Percentiles rank a stretch among this genome's conserved stretches.
These are phyloP conservation scores for Chlamydomonas sp. DNA, from an alignment of 139 green algal species.

Conservation along the genomic window DNA sequence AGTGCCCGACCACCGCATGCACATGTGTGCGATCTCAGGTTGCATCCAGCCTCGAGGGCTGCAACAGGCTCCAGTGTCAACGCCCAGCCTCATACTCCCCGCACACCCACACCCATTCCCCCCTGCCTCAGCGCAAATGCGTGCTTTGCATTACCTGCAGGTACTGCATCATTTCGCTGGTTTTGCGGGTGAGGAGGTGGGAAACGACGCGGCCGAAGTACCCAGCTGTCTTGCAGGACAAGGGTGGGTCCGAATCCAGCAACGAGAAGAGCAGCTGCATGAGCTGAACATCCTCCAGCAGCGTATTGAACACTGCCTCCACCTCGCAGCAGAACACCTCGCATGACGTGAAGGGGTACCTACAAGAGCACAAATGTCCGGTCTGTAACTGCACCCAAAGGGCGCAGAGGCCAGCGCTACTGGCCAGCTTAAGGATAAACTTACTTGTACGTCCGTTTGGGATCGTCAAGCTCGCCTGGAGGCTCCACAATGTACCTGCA, in stretches of 20 bases:
- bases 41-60: no score
- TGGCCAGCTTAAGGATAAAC: background rate
- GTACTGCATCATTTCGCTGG: slow-evolving; percentile 77
- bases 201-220: slow-evolving; percentile 94
- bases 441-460: slow-evolving; percentile 83
- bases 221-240: slow-evolving; percentile 85
- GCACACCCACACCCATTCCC: no score
- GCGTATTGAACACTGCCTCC: slow-evolving; percentile 91
- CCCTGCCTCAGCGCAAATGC: no score
- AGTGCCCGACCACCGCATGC: no score
- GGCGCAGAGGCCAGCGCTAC: background rate
- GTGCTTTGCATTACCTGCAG: slow-evolving; percentile 53
- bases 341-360: slow-evolving; percentile 95
- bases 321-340: slow-evolving; percentile 98
- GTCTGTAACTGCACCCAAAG: no score
- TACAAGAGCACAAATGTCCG: slow-evolving; percentile 6
- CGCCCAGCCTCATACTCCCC: no score
- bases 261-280: slow-evolving; percentile 88
- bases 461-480: slow-evolving; percentile 68
- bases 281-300: slow-evolving; percentile 83
- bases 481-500: slow-evolving; percentile 76
- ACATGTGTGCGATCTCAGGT: no score
- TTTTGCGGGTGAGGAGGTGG: slow-evolving; percentile 81
- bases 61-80: no score
- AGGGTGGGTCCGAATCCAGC: slow-evolving; percentile 66